phyloP scores from a whole-genome alignment of 148 eudicot species.

The Vaccinium myrtillus region DNA sequence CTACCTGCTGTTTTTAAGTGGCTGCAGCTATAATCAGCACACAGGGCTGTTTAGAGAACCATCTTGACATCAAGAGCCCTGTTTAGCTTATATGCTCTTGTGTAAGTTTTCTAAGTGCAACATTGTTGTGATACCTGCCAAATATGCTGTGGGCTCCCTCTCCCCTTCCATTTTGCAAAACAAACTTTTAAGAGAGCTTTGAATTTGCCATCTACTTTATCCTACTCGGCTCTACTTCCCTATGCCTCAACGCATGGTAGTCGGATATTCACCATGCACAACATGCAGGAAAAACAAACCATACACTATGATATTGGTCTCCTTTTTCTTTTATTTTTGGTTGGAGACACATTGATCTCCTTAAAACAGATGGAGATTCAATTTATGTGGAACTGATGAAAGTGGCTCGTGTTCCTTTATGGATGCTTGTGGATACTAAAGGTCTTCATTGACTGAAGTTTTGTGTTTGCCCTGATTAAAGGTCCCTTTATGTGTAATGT shows the following conservation, averaged over 20 bases:
- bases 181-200: background rate
- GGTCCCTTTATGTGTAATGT: background rate
- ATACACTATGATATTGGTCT: background rate
- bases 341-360: background rate
- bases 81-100: background rate
- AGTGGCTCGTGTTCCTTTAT: background rate
- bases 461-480: background rate
- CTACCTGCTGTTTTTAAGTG: background rate
- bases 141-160: background rate
- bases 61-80: background rate
- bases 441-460: background rate
- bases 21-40: background rate
- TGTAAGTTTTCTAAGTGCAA: background rate
- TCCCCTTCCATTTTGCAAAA: background rate
- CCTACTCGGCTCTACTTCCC: background rate
- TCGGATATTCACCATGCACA: background rate
- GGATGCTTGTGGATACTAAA: background rate
- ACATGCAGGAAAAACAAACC: background rate
- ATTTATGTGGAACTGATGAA: background rate
- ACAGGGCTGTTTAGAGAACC: background rate
- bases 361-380: background rate
- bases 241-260: background rate
- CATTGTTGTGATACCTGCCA: background rate
- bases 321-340: background rate
- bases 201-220: background rate